Evolutionary conservation across 2,329 filamentous ascomycete species (phyloP).

Genomic region (Penicillium sp.): DNA sequence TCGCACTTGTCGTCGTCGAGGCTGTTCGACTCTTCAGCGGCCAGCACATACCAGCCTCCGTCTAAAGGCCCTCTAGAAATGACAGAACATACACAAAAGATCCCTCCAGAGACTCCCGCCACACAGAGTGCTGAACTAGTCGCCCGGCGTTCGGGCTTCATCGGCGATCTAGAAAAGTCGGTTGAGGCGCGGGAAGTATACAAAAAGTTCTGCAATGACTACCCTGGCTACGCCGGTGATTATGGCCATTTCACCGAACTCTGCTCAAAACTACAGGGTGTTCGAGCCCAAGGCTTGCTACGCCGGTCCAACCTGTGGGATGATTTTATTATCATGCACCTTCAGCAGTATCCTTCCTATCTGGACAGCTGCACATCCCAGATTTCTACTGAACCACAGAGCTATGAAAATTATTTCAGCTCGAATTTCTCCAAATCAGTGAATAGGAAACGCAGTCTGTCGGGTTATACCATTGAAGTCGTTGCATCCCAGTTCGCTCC

Average conservation of each 20-base stretch:
- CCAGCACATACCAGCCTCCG: constrained; percentile 20
- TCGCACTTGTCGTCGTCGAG: constrained; percentile 20
- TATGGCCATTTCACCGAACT: constrained; percentile 47
- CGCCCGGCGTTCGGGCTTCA: constrained; percentile 32
- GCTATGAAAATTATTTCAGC: constrained; percentile 50
- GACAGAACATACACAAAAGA: not conserved
- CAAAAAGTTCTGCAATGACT: constrained; percentile 47
- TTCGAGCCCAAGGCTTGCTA: constrained; percentile 40
- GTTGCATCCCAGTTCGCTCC: constrained; percentile 35
- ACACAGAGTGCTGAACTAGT: constrained; percentile 26
- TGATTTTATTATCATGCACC: constrained; percentile 53
- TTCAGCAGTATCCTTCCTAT: constrained; percentile 47
- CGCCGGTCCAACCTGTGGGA: constrained; percentile 52
- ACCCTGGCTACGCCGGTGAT: constrained; percentile 48
- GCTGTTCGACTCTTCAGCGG: constrained; percentile 21
- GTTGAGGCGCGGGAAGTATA: constrained; percentile 40
- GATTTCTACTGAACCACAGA: constrained; percentile 32
- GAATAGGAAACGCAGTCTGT: constrained; percentile 48
- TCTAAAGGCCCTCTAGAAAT: constrained; percentile 13
- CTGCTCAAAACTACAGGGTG: constrained; percentile 43
- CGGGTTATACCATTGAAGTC: constrained; percentile 37
- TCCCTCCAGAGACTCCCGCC: not conserved
- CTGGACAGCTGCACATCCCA: constrained; percentile 33
- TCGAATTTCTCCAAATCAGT: constrained; percentile 38
- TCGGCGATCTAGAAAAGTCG: constrained; percentile 26